Evolutionary conservation across 2,329 filamentous ascomycete species (phyloP).

Genomic region (Trichophyton schoenleinii): DNA sequence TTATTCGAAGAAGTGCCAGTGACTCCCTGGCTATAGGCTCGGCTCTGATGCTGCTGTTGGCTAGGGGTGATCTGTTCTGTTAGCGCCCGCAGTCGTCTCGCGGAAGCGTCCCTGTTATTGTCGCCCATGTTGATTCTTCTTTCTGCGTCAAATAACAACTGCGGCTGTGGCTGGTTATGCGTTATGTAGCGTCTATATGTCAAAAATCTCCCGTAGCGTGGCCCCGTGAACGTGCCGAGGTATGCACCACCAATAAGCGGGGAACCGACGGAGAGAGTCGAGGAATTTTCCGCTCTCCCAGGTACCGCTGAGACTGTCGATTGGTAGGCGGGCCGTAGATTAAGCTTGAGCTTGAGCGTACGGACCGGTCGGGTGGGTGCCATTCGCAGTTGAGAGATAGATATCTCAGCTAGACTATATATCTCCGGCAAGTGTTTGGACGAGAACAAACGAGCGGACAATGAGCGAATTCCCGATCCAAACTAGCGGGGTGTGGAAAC

Average conservation of each 20-base stretch:
- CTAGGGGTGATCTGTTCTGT: neutral
- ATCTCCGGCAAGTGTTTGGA: neutral
- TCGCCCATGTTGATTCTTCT: neutral
- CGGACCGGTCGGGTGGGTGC: neutral
- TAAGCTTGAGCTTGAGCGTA: neutral
- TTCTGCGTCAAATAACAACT: neutral
- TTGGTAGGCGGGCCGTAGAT: neutral
- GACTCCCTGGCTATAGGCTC: neutral
- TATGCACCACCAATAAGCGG: neutral
- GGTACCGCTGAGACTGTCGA: neutral
- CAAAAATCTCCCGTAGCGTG: neutral
- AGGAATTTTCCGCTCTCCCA: neutral
- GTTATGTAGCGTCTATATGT: neutral
- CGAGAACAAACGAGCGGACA: neutral
- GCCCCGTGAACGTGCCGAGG: neutral
- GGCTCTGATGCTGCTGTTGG: neutral
- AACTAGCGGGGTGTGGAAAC: neutral
- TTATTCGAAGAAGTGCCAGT: neutral
- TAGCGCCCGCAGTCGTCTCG: neutral
- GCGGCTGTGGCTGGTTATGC: neutral
- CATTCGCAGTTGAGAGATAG: neutral
- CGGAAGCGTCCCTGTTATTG: neutral
- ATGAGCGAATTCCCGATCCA: neutral
- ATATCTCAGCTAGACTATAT: neutral
- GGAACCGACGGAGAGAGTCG: neutral